These are phyloP conservation scores for Chrysoporthe deuterocubensis DNA, from an alignment of 2,329 filamentous ascomycete species.

Conservation along the genomic window DNA sequence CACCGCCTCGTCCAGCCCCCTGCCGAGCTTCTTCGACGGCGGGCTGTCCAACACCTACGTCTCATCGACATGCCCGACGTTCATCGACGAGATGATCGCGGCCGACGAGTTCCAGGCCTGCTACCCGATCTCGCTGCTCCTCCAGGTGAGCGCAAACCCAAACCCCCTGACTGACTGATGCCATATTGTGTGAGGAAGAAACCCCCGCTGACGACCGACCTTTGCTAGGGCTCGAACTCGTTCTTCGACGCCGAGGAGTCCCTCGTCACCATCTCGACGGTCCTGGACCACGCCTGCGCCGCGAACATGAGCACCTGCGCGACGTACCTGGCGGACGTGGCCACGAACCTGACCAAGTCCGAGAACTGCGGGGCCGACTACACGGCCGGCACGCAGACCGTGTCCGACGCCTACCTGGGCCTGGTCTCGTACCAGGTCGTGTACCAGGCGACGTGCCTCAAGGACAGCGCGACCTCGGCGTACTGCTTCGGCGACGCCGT, in stretches of 20 bases:
- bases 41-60: constrained; percentile 67
- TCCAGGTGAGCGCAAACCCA: constrained; percentile 62
- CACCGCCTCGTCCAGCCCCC: constrained; percentile 40
- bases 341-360: constrained; percentile 63
- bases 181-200: too few relatives aligned
- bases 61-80: constrained; percentile 60
- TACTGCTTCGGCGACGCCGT: constrained; percentile 87
- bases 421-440: constrained; percentile 77
- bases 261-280: constrained; percentile 71
- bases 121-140: constrained; percentile 81
- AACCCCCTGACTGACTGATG: too few relatives aligned
- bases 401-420: constrained; percentile 75
- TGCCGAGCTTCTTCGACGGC: constrained; percentile 71
- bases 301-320: constrained; percentile 70
- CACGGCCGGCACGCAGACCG: constrained; percentile 66
- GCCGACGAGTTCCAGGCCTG: constrained; percentile 73
- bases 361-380: constrained; percentile 76
- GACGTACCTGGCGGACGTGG: constrained; percentile 65
- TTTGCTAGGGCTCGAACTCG: constrained; percentile 70
- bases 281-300: constrained; percentile 78
- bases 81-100: constrained; percentile 70
- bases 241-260: constrained; percentile 83
- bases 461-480: constrained; percentile 64
- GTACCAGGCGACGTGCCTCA: constrained; percentile 81
- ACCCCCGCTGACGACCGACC: constrained; percentile 29